Conservation (phyloP, 805 yeast species). For the Candida jianshihensis region DNA sequence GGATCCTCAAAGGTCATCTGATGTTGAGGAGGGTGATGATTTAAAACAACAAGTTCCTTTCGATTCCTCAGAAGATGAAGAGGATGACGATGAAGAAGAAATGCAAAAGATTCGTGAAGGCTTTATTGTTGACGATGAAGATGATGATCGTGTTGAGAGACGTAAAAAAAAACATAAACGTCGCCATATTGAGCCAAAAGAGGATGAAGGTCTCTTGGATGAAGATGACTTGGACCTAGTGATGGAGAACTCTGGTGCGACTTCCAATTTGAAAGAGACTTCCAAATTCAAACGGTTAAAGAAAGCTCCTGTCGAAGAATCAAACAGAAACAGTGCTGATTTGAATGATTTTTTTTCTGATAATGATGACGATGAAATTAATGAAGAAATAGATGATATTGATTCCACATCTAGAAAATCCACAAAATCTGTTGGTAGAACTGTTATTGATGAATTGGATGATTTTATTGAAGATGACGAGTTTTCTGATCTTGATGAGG, state of each 20-base stretch:
- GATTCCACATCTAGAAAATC: slow-evolving; percentile 26
- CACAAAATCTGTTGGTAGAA: slow-evolving; percentile 21
- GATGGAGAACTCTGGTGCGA: slow-evolving; percentile 85
- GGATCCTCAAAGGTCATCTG: slow-evolving; percentile 14
- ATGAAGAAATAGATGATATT: slow-evolving; percentile 11
- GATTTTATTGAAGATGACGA: slow-evolving; percentile 98
- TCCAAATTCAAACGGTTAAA: slow-evolving; percentile 76
- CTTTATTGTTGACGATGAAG: slow-evolving; percentile 90
- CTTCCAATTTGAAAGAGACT: slow-evolving; percentile 26
- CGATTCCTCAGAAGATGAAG: slow-evolving; percentile 88
- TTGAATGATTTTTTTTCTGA: slow-evolving; percentile 36
- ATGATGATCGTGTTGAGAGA: slow-evolving; percentile 47
- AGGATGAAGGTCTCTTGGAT: slow-evolving; percentile 68
- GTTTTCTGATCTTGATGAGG: slow-evolving; percentile 80
- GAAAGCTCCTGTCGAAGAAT: slow-evolving; percentile 49
- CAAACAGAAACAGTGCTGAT: slow-evolving; percentile 12
- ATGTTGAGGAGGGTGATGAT: slow-evolving; percentile 35
- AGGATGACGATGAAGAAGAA: slow-evolving; percentile 89
- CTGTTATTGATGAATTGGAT: slow-evolving; percentile 74
- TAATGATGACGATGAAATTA: slow-evolving; percentile 28
- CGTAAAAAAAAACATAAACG: slow-evolving; percentile 33
- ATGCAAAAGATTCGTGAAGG: slow-evolving; percentile 79
- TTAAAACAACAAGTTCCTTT: slow-evolving; percentile 27
- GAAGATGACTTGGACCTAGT: slow-evolving; percentile 92
- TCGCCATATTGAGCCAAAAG: slow-evolving; percentile 31